A percentile compares a stretch with the other conserved stretches of the same genome.
These are phyloP conservation scores for Paecilomyces sp. DNA, from an alignment of 2,329 filamentous ascomycete species.

Conservation along the genomic window DNA sequence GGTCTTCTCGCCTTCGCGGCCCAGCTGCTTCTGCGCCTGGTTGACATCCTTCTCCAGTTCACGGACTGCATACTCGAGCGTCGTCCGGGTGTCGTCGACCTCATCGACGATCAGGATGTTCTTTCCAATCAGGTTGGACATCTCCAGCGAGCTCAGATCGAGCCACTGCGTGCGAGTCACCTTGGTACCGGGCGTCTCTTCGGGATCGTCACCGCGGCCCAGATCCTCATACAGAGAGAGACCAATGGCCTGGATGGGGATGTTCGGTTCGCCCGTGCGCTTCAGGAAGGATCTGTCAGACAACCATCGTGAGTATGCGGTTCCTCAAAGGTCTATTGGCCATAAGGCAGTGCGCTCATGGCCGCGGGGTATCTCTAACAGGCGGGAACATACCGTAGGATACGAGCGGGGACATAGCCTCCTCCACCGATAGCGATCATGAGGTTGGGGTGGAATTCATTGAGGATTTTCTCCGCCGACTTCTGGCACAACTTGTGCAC, in stretches of 20 bases:
- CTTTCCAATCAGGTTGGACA: slow-evolving; percentile 85
- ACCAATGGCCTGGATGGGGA: slow-evolving; percentile 97
- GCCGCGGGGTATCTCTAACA: background rate
- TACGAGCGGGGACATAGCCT: slow-evolving; percentile 93
- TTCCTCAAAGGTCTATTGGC: background rate
- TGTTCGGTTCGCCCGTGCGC: slow-evolving; percentile 77
- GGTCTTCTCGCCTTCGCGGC: slow-evolving; percentile 64
- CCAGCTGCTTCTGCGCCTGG: slow-evolving; percentile 65
- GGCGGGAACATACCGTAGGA: slow-evolving; percentile 58
- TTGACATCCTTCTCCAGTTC: slow-evolving; percentile 95
- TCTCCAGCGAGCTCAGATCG: slow-evolving; percentile 77
- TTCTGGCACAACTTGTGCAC: slow-evolving; percentile 96
- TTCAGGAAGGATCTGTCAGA: slow-evolving; percentile 75
- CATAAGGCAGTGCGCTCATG: background rate
- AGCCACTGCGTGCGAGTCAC: slow-evolving; percentile 98
- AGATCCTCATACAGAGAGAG: slow-evolving; percentile 94
- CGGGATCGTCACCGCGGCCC: slow-evolving; percentile 48
- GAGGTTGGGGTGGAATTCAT: slow-evolving; percentile 82
- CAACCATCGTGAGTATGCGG: slow-evolving; percentile 4
- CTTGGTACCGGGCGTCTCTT: slow-evolving; percentile 81
- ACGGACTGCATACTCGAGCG: slow-evolving; percentile 85
- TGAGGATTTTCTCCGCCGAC: slow-evolving; percentile 72
- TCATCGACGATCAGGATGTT: slow-evolving; percentile 89
- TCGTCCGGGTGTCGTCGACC: slow-evolving; percentile 92
- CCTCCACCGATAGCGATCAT: slow-evolving; percentile 98